Evolutionary conservation across 2,329 filamentous ascomycete genomes (phyloP).

Genomic region (Trichoderma semiorbis): DNA sequence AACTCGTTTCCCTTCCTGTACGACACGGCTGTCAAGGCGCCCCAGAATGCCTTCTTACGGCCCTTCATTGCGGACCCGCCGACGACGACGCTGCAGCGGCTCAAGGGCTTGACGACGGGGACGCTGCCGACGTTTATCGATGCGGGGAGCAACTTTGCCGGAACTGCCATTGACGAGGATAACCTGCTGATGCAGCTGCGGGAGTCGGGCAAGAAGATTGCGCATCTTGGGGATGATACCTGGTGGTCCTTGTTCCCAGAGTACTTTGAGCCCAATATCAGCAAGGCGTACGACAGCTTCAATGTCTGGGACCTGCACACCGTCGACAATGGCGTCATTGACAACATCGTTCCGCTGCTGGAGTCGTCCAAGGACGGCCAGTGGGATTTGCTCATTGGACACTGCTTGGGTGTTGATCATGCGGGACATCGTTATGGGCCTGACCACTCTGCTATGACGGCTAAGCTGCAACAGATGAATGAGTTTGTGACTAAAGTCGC

Average conservation of each 20-base stretch:
- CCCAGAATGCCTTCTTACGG: slow-evolving; percentile 80
- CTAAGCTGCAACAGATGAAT: slow-evolving; percentile 92
- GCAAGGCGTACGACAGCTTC: slow-evolving; percentile 89
- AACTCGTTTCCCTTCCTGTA: slow-evolving; percentile 85
- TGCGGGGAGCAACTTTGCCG: slow-evolving; percentile 90
- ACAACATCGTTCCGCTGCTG: slow-evolving; percentile 84
- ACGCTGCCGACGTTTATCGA: slow-evolving; percentile 94
- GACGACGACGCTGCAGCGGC: slow-evolving; percentile 83
- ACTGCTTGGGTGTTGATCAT: slow-evolving; percentile 94
- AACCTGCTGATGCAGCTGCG: slow-evolving; percentile 65
- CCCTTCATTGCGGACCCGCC: slow-evolving; percentile 98
- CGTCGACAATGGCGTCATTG: slow-evolving; percentile 89
- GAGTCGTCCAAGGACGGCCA: slow-evolving; percentile 59
- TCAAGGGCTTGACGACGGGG: slow-evolving; percentile 93
- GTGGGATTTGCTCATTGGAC: slow-evolving; percentile 95
- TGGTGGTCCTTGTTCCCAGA: slow-evolving; percentile 91
- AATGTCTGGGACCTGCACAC: slow-evolving; percentile 98
- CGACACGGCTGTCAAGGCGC: slow-evolving; percentile 70
- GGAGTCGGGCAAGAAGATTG: slow-evolving; percentile 68
- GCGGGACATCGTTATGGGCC: slow-evolving; percentile 95
- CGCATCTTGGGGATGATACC: slow-evolving; percentile 95
- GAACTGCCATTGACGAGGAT: slow-evolving; percentile 93
- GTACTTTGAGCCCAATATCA: slow-evolving; percentile 87
- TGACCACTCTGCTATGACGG: slow-evolving; percentile 84
- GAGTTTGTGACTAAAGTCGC: slow-evolving; percentile 69